Conservation (phyloP, 23 red algal genomes). For the Agarophyton chilense region DNA sequence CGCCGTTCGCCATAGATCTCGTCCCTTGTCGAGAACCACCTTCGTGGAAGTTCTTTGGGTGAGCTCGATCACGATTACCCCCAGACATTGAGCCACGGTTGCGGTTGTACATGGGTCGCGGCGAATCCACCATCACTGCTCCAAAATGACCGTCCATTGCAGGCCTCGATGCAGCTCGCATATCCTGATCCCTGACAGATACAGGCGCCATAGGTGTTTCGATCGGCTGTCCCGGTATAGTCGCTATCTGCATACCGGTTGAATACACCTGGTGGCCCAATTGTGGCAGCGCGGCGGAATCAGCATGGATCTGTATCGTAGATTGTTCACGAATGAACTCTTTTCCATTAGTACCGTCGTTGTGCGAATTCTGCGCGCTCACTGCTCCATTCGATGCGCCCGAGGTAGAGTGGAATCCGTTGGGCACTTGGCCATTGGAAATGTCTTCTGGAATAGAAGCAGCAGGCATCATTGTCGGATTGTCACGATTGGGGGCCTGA, state of each 20-base stretch:
- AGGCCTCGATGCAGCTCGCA: not conserved
- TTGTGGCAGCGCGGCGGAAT: not conserved
- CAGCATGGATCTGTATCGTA: not conserved
- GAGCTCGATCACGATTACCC: not conserved
- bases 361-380: not conserved
- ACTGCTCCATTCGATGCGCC: not conserved
- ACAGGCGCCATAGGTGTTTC: not conserved
- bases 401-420: not conserved
- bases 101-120: not conserved
- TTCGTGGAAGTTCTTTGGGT: slow-evolving; percentile 12
- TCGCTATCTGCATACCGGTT: not conserved
- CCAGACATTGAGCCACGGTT: not conserved
- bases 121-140: not conserved
- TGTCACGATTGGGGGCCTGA: not conserved
- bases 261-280: not conserved
- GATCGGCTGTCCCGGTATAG: not conserved
- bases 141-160: not conserved
- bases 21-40: slow-evolving; percentile 10
- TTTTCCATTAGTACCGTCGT: not conserved
- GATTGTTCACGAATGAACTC: not conserved
- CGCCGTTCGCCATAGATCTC: not conserved
- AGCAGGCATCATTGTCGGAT: not conserved
- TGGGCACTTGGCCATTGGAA: not conserved
- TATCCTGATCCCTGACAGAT: not conserved
- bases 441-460: not conserved